These are phyloP conservation scores for Porodaedalea pini DNA, from an alignment of 1,284 basidiomycete species.

Conservation along the genomic window DNA sequence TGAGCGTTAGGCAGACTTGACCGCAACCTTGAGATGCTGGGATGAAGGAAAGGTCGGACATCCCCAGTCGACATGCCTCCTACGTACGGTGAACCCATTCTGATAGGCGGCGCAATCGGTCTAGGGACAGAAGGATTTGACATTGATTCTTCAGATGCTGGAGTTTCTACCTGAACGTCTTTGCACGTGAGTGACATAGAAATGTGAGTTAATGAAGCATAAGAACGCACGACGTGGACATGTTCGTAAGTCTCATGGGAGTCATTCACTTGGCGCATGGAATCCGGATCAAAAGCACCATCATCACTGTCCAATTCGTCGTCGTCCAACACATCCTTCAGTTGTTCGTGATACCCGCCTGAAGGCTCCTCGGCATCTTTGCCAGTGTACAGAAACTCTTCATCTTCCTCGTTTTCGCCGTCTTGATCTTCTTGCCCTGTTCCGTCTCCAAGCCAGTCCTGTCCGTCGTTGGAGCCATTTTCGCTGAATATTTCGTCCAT, in stretches of 20 bases:
- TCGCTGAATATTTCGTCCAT: slow-evolving; percentile 70
- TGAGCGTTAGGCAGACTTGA: slow-evolving; percentile 58
- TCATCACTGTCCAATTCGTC: slow-evolving; percentile 48
- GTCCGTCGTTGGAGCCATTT: slow-evolving; percentile 34
- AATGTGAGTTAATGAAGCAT: slow-evolving; percentile 17
- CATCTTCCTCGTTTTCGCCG: slow-evolving; percentile 48
- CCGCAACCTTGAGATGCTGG: slow-evolving; percentile 79
- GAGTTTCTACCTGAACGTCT: slow-evolving; percentile 34
- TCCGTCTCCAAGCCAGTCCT: slow-evolving; percentile 20
- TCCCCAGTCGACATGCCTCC: slow-evolving; percentile 33
- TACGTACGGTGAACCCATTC: slow-evolving; percentile 34
- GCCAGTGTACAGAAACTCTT: slow-evolving; percentile 69
- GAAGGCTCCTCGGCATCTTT: slow-evolving; percentile 48
- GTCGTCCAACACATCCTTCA: slow-evolving; percentile 69
- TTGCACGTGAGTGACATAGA: slow-evolving; percentile 20
- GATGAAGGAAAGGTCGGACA: slow-evolving; percentile 61
- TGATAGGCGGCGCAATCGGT: slow-evolving; percentile 34
- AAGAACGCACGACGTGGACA: slow-evolving; percentile 11
- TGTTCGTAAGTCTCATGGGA: slow-evolving; percentile 11
- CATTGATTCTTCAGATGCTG: slow-evolving; percentile 41
- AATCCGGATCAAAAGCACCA: slow-evolving; percentile 44
- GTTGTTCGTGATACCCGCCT: slow-evolving; percentile 57
- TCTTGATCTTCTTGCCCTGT: slow-evolving; percentile 29
- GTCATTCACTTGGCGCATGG: slow-evolving; percentile 21
- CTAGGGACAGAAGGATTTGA: slow-evolving; percentile 40